Evolutionary conservation across 352 stramenopile genomes (phyloP).

Genomic region (Phytophthora foliorum): DNA sequence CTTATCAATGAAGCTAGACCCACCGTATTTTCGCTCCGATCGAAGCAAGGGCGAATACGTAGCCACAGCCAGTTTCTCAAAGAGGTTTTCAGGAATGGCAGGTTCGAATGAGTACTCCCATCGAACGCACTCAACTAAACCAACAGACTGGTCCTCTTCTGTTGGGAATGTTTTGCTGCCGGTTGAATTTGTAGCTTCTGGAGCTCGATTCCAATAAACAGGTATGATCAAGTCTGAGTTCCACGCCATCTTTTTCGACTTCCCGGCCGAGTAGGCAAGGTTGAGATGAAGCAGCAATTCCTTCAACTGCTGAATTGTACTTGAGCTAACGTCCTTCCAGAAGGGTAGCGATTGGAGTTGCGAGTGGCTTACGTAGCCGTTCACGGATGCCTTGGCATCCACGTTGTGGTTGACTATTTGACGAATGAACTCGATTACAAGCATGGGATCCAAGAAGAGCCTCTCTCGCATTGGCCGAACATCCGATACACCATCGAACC

Average conservation of each 20-base stretch:
- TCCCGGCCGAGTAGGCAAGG: slow-evolving; percentile 14
- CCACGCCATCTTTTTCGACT: slow-evolving; percentile 19
- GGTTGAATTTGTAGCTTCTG: slow-evolving; percentile 18
- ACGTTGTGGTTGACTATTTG: slow-evolving; percentile 26
- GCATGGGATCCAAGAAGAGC: slow-evolving; percentile 11
- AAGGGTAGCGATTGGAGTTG: slow-evolving; percentile 7
- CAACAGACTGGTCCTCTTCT: not conserved
- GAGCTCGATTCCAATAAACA: slow-evolving; percentile 29
- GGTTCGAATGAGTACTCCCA: slow-evolving; percentile 42
- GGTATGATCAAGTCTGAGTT: slow-evolving; percentile 26
- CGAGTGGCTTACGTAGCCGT: slow-evolving; percentile 5
- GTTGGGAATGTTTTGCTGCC: not conserved
- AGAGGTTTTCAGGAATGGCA: slow-evolving; percentile 39
- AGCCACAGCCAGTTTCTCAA: slow-evolving; percentile 41
- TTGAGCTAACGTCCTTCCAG: slow-evolving; percentile 9
- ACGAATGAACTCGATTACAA: slow-evolving; percentile 23
- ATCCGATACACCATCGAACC: slow-evolving; percentile 16
- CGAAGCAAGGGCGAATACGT: slow-evolving; percentile 31
- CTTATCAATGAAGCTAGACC: slow-evolving; percentile 5
- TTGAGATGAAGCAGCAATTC: slow-evolving; percentile 21
- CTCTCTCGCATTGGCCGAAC: not conserved
- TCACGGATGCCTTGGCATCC: not conserved
- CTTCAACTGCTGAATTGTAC: slow-evolving; percentile 17
- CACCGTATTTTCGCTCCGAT: slow-evolving; percentile 6
- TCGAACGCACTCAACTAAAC: slow-evolving; percentile 16